Evolutionary conservation across 768 basidiomycete species (phyloP).

Genomic region (Mycena alexandri): DNA sequence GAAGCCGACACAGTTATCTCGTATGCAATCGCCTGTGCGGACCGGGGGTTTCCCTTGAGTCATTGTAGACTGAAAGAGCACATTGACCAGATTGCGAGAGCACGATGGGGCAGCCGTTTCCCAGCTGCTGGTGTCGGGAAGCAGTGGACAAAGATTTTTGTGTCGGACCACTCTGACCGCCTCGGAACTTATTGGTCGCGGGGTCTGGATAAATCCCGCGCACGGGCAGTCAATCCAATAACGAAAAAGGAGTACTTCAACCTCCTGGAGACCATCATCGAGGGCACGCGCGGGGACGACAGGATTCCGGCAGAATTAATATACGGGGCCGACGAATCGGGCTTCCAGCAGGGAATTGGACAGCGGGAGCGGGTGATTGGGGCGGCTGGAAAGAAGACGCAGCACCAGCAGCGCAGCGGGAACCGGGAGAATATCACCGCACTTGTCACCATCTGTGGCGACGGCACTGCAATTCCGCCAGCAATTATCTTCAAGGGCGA

Average conservation of each 20-base stretch:
- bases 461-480: neutral
- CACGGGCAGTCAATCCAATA: too few species aligned
- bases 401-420: neutral
- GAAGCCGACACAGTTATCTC: neutral
- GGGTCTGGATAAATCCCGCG: neutral
- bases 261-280: neutral
- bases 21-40: neutral
- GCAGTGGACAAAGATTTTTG: too few species aligned
- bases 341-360: neutral
- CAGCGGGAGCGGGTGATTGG: neutral
- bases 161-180: too few species aligned
- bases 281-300: neutral
- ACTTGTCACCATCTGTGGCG: neutral
- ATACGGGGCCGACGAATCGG: too few species aligned
- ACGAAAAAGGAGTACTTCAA: too few species aligned
- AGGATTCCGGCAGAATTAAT: neutral
- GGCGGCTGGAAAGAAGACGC: neutral
- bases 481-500: too few species aligned
- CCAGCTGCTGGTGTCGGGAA: too few species aligned
- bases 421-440: neutral
- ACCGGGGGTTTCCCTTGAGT: neutral
- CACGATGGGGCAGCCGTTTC: neutral
- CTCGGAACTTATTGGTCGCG: neutral
- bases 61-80: neutral
- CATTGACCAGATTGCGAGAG: neutral